phyloP scores from a whole-genome alignment of 2,329 filamentous ascomycete species.

The Arthrocladium fulminans region DNA sequence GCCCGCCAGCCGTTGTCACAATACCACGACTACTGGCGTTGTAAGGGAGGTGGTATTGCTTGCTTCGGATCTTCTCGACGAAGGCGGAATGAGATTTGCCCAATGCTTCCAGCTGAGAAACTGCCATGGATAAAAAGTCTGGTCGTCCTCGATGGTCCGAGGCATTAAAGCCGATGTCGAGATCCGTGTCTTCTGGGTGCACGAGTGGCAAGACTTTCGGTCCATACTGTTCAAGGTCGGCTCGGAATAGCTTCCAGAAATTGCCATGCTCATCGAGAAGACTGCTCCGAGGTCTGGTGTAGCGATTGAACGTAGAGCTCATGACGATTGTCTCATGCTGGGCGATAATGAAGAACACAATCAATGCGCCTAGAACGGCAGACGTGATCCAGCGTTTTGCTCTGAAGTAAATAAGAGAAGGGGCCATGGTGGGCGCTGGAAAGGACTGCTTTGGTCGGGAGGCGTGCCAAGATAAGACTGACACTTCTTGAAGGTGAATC shows the following conservation, averaged over 20 bases:
- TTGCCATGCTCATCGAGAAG: slow-evolving; percentile 5
- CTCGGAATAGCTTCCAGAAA: slow-evolving; percentile 30
- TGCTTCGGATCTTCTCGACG: slow-evolving; percentile 25
- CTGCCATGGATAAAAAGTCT: slow-evolving; percentile 26
- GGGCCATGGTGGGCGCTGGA: neutral
- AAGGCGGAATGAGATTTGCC: slow-evolving; percentile 30
- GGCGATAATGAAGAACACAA: slow-evolving; percentile 1
- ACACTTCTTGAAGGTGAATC: too few relatives aligned
- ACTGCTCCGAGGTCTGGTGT: slow-evolving; percentile 2
- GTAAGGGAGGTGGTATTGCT: slow-evolving; percentile 28
- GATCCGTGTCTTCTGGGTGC: slow-evolving; percentile 23
- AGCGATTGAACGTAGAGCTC: neutral
- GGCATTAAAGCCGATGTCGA: slow-evolving; percentile 25
- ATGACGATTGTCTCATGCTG: neutral
- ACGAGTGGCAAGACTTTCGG: slow-evolving; percentile 26
- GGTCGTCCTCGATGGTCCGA: slow-evolving; percentile 25
- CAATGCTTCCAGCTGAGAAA: slow-evolving; percentile 27
- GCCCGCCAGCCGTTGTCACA: slow-evolving; percentile 34
- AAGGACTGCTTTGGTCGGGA: neutral
- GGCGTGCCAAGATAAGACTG: neutral
- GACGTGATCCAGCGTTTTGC: neutral
- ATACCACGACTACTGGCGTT: slow-evolving; percentile 32
- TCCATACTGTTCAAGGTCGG: slow-evolving; percentile 26
- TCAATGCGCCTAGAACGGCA: neutral
- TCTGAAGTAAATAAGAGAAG: neutral